A percentile compares a stretch with the other conserved stretches of the same genome.
Evolutionary conservation across 176 grass and related monocot genomes (phyloP).

Genomic region (Eleusine indica): DNA sequence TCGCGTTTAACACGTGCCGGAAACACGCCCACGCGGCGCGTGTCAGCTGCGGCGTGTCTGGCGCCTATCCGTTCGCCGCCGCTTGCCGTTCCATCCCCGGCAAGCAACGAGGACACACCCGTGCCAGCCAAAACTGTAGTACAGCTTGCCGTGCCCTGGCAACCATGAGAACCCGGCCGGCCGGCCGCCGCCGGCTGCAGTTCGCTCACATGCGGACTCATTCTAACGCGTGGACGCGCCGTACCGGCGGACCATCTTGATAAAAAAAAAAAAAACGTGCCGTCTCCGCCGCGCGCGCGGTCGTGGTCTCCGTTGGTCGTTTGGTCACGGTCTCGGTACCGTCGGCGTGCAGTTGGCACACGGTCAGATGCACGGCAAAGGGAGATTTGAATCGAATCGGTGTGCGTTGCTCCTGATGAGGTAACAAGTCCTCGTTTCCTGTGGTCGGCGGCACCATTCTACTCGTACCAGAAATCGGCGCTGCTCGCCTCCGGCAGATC

Average conservation of each 20-base stretch:
- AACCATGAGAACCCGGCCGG: too few species aligned
- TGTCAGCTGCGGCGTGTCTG: not conserved
- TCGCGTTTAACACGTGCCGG: constrained; percentile 35
- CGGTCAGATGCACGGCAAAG: not conserved
- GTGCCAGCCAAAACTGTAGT: not conserved
- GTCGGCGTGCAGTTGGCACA: not conserved
- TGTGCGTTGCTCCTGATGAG: too few species aligned
- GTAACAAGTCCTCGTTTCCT: too few species aligned
- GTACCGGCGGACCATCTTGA: not conserved
- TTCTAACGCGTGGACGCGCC: too few species aligned
- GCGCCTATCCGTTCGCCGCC: not conserved
- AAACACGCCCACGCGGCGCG: not conserved
- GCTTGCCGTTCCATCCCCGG: not conserved
- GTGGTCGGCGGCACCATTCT: too few species aligned
- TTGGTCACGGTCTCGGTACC: not conserved
- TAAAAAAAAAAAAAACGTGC: not conserved
- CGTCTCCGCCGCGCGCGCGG: not conserved
- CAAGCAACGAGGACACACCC: not conserved
- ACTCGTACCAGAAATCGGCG: not conserved
- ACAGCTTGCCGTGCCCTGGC: not conserved
- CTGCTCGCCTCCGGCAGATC: too few species aligned
- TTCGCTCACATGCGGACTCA: too few species aligned
- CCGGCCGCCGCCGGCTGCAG: not conserved
- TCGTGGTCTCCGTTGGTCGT: not conserved
- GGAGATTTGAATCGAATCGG: too few species aligned